Evolutionary conservation across 352 stramenopile genomes (phyloP), one percentile per base, ranked within the genome.

Genomic region (Pythium monospermum): DNA sequence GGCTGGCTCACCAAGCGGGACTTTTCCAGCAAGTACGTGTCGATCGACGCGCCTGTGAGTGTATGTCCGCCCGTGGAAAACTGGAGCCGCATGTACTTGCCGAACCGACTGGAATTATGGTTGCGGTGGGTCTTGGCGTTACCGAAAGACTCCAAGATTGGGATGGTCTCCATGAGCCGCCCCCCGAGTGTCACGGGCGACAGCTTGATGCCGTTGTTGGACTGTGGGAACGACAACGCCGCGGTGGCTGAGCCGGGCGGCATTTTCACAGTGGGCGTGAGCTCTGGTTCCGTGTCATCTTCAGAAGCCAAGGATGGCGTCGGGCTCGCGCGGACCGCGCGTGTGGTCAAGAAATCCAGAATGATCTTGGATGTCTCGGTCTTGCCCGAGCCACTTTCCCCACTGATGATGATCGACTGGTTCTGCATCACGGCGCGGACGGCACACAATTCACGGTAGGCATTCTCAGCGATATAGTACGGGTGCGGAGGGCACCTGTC

Each of bases 311-410:
- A 36, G 4, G 76, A 86, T 4, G 69, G 57, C 37, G 71, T 61
- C 12, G 60, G 55, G 31, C 68, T 76, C 10, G 18, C 57, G 57
- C 83, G 70, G 6, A 81, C 68, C 0, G 78, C 83, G 10, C 77
- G 71, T 56, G 82, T 88, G 3, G 84, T 88, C 22, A 94, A 59
- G 59, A 94, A 91, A 47, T 94, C 79, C 32, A 92, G 57, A 26
- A 93, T 88, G 67, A 97, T 96, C 70, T 98, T 98, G 51, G 93
- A 97, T 16, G 91, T 97, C 58, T 98, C 92, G 1, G 94, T 98
- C 68, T 98, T 98, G 38, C 94, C 94, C 4, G 91, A 95, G 11
- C 93, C 93, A 21, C 76, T 95, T 57, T 98, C 94, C 37, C 94
- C 94, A 30, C 80, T 96, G 40, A 98, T 96, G 36, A 98, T 85